phyloP scores from a whole-genome alignment of 306 rosid genomes.

The Sphenostylis stenocarpa region DNA sequence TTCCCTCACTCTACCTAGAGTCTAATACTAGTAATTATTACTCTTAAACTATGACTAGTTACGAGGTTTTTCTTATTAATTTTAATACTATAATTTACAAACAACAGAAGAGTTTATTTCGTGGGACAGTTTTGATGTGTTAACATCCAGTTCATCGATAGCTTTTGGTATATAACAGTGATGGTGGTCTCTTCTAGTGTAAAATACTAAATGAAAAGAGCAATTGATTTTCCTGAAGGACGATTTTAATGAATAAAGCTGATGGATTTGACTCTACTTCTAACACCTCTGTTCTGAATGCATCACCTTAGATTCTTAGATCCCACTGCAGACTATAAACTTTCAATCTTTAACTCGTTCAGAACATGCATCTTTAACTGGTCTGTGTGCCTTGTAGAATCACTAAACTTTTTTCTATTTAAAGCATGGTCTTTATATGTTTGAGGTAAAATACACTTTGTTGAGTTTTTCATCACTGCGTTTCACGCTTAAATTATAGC shows the following conservation, averaged over 20 bases:
- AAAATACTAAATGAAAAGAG: neutral
- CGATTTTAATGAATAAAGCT: neutral
- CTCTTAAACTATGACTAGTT: neutral
- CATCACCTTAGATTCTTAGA: neutral
- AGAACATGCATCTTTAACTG: neutral
- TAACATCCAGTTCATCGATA: neutral
- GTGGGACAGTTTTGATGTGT: neutral
- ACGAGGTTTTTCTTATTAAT: neutral
- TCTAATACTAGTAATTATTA: neutral
- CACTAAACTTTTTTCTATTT: neutral
- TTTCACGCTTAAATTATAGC: neutral
- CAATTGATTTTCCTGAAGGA: neutral
- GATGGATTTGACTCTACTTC: neutral
- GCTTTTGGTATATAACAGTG: neutral
- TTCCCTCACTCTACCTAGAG: neutral
- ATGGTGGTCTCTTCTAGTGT: neutral
- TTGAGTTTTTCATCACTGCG: neutral
- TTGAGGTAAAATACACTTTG: slow-evolving; percentile 6
- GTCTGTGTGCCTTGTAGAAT: neutral
- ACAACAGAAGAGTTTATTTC: neutral
- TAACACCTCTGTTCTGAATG: neutral
- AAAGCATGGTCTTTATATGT: neutral
- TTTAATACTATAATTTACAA: neutral
- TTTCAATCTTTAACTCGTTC: neutral
- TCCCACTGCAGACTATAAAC: neutral